Evolutionary conservation across 495 filamentous ascomycete genomes (phyloP), one percentile per base, ranked within the genome.

Genomic region (Aspergillus ostianus): DNA sequence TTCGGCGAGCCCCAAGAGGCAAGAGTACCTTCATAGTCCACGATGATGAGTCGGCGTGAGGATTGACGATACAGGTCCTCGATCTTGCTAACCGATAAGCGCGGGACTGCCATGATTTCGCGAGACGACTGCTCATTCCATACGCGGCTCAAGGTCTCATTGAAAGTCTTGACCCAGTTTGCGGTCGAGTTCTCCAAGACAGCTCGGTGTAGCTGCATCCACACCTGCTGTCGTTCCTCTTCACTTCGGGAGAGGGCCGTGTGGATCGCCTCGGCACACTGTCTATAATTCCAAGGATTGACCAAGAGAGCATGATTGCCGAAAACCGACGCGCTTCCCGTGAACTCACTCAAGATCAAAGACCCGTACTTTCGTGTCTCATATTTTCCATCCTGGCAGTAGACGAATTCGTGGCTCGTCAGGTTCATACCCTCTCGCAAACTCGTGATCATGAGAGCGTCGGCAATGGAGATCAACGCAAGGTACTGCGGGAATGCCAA

Each of bases 381-480:
- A 56, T 81, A 78, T 64, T 83, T 85, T n/a, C 91, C 91, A 71
- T 97, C 93, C 70, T 97, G 93, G 64, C 92, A 96, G 62, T 89
- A 92, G 29, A 96, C 82, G 68, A 90, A 97, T 73, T 97, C 93
- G 67, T 97, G 93, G 49, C 86, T 89, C 7, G 93, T 95, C 44
- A 97, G 74, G 66, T 96, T 96, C 93, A 97, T 97, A 47, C 93
- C 93, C 68, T 97, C 93, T 51, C 93, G 90, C 55, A 97, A 84
- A 70, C 89, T 92, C 6, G 93, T 92, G 68, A 97, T 92, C 84
- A 96, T 93, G 30, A 97, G 78, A 20, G 87, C 90, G 73, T 97
- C 92, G 4, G 93, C 93, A 23, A 94, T 87, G 18, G 89, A 89
- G 47, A 96, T 82, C 18, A 97, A 79, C 7, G 92, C 93, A 7